Conservation (phyloP, 192 early-diverging fungal species). For the Linnemannia elongata region DNA sequence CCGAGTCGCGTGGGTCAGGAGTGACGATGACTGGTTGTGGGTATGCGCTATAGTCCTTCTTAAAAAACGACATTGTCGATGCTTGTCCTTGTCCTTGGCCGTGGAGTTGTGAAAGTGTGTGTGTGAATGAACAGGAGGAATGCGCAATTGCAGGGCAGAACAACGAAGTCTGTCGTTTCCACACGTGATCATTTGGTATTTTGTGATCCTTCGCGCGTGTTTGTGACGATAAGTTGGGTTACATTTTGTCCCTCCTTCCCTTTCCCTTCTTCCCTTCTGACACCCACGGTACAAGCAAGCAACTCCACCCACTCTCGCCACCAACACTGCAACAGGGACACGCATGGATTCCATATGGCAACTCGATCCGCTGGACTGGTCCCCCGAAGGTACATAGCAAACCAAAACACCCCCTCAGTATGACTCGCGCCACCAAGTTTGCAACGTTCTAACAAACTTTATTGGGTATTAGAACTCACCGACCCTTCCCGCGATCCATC, state of each 20-base stretch:
- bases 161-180: background rate
- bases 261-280: background rate
- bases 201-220: background rate
- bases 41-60: slow-evolving; percentile 39
- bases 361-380: background rate
- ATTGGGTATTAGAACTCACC: background rate
- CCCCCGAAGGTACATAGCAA: background rate
- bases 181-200: background rate
- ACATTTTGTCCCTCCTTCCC: too few species aligned
- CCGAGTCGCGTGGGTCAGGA: slow-evolving; percentile 17
- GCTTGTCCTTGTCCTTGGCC: background rate
- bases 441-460: background rate
- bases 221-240: background rate
- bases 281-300: background rate
- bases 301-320: too few species aligned
- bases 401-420: background rate
- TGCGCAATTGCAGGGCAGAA: background rate
- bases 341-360: slow-evolving; percentile 1
- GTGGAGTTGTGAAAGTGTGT: too few species aligned
- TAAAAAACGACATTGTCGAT: slow-evolving; percentile 42
- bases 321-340: background rate
- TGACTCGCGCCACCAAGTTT: background rate
- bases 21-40: slow-evolving; percentile 50
- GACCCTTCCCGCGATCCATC: background rate
- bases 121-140: background rate